These are phyloP conservation scores for Albatrellus ellisii DNA, from an alignment of 768 basidiomycete species.

Conservation along the genomic window DNA sequence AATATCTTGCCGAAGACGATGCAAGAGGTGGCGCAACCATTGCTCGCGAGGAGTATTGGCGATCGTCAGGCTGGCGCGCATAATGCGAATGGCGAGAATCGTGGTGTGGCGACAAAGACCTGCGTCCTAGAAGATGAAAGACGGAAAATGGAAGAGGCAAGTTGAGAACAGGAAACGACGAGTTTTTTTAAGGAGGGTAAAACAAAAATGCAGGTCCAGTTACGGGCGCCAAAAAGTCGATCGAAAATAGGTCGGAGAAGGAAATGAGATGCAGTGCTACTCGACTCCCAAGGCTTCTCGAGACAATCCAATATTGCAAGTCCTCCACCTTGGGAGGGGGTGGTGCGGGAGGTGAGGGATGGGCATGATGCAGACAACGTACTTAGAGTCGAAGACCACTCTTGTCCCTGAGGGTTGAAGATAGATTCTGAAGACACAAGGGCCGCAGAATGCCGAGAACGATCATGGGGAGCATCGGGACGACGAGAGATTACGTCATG, in stretches of 20 bases:
- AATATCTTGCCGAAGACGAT: neutral
- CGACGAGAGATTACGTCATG: too few species aligned
- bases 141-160: conserved; percentile 8
- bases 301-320: conserved; percentile 6
- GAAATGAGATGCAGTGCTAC: conserved; percentile 1
- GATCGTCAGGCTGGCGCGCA: conserved; percentile 8
- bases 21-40: conserved; percentile 1
- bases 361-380: conserved; percentile 16
- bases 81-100: conserved; percentile 7
- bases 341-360: conserved; percentile 7
- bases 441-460: neutral
- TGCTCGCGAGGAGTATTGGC: conserved; percentile 4
- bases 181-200: conserved; percentile 10
- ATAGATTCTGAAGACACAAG: conserved; percentile 2
- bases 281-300: conserved; percentile 14
- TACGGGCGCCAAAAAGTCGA: conserved; percentile 12
- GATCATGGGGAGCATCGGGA: neutral
- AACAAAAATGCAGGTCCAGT: conserved; percentile 13
- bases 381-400: conserved; percentile 15
- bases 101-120: conserved; percentile 10
- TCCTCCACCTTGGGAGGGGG: conserved; percentile 13
- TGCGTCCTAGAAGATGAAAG: conserved; percentile 15
- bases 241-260: conserved; percentile 10
- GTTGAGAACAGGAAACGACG: conserved; percentile 12
- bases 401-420: conserved; percentile 7